Evolutionary conservation across 306 rosid genomes (phyloP), one percentile per base, ranked within the genome.

Genomic region (Psophocarpus tetragonolobus): DNA sequence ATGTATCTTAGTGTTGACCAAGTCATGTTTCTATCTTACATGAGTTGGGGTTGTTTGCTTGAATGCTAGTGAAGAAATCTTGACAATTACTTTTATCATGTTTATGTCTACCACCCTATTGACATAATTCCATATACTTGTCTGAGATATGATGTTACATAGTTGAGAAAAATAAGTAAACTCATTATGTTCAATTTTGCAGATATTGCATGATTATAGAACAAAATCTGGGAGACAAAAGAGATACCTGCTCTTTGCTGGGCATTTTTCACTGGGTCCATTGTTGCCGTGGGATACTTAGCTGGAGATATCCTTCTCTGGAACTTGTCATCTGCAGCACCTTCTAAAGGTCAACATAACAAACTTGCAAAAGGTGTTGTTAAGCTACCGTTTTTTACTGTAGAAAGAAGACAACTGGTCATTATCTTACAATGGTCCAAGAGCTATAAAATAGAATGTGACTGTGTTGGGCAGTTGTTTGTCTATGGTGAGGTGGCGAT

Each of bases 221-320:
- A 77, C 83, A 89, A 80, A 82, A 82, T 57, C 71, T 89, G 47
- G 97, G 85, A 73, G 98, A 95, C 75, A 92, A 89, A n/a, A 84
- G 99, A 95, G 88, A 92, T 95, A 80, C 89, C 96, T 88, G 97
- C 99, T 81, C 93, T 95, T 76, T 92, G 97, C 77, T 95, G 99
- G 99, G 97, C 97, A 74, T 95, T 97, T 80, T 82, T 88, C 27
- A 79, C 71, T 81, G 97, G 97, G 38, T 91, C 96, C 84, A 86
- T 92, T 86, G 88, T 95, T 54, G 97, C 96, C 38, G 99, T 89
- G 82, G 99, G 99, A 85, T 95, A 91, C 70, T 7, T 91, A 80
- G 97, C 92, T 61, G 99, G 99, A 47, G 97, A 95, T 85, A 92
- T 95, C 73, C 88, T 95, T 73, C 87, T 95, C 65, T 95, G 99